phyloP scores from a whole-genome alignment of 768 basidiomycete species.

The Podaxis sp. region DNA sequence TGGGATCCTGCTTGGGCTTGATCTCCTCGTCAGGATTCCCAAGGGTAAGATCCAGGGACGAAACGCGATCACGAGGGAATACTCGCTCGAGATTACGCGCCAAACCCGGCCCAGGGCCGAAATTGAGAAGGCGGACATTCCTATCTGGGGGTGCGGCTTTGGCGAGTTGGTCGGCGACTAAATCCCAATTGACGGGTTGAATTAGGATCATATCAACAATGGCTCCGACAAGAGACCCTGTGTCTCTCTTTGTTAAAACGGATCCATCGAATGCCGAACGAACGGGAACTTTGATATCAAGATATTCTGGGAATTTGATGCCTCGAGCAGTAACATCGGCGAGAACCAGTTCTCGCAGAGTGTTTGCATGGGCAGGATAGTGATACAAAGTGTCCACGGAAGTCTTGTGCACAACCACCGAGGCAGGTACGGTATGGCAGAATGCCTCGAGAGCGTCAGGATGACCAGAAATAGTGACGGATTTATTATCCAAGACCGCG shows the following conservation, averaged over 20 bases:
- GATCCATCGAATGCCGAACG: conserved; percentile 42
- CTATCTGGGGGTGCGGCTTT: conserved; percentile 19
- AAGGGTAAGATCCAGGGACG: conserved; percentile 22
- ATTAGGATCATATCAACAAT: conserved; percentile 46
- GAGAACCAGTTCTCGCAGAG: conserved; percentile 36
- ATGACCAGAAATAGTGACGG: conserved; percentile 53
- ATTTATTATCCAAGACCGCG: conserved; percentile 42
- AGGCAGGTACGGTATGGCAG: conserved; percentile 30
- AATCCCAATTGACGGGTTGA: conserved; percentile 49
- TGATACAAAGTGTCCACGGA: conserved; percentile 51
- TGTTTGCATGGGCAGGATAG: conserved; percentile 25
- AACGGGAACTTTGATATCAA: conserved; percentile 40
- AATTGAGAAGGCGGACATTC: conserved; percentile 35
- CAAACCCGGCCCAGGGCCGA: conserved; percentile 45
- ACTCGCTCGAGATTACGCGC: conserved; percentile 35
- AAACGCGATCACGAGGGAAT: conserved; percentile 22
- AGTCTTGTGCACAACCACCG: conserved; percentile 36
- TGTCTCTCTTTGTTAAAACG: conserved; percentile 20
- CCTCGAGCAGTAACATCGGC: conserved; percentile 36
- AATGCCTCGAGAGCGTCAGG: conserved; percentile 47
- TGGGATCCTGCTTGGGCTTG: conserved; percentile 34
- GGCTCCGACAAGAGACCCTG: conserved; percentile 34
- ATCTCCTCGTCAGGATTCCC: neutral
- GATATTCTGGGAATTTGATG: conserved; percentile 45
- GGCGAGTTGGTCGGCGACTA: conserved; percentile 29